Base-by-base conservation (phyloP, 2,329 filamentous ascomycete species). In the Hypoxylon sp. region DNA sequence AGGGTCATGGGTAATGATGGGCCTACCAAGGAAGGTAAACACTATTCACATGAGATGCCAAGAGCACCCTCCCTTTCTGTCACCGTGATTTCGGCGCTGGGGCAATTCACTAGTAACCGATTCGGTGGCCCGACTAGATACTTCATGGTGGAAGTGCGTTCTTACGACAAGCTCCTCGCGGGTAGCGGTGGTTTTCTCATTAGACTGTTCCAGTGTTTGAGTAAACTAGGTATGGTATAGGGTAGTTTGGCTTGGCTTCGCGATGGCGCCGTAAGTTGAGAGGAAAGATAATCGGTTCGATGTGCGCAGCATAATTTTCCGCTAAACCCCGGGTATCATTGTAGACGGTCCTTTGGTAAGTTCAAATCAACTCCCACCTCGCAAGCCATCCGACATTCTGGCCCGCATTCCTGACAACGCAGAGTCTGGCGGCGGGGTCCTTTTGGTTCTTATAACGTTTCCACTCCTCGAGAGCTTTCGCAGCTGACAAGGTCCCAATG, bases 401-500 rank as follows among this genome's bases (percentile, higher is more conserved):
- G 0, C 96, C 96, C 1, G 90, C 88, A 74, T 94, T 91, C 55
- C 95, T 85, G 30, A 98, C 88, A 70, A 99, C 88, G 77, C 94
- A 97, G 9, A 92, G 72, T 50, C 79, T 81, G 1, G 82, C 82
- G 61, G 84, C 83, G n/a, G 75, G 77, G 5, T 75, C 68, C 11
- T 67, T 68, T 26, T 71, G 66, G 9, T 76, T 67, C n/a, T 68
- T 69, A 28, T 76, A 73, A 38, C 69, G 71, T 45, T 67, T 75
- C 11, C 81, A 40, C 20, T 79, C 76, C 57, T 82, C 78, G 2
- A 85, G 62, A 1, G 91, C 83, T 76, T 84, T 90, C 4, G 82
- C 81, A 0, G 90, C 80, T 12, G 87, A 81, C 24, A 98, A 75
- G 51, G 86, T 90, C 0, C 91, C 96, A 63, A 98, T 83, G 0